phyloP scores from a whole-genome alignment of 2,329 filamentous ascomycete genomes.

The Furcasterigmium sp. region DNA sequence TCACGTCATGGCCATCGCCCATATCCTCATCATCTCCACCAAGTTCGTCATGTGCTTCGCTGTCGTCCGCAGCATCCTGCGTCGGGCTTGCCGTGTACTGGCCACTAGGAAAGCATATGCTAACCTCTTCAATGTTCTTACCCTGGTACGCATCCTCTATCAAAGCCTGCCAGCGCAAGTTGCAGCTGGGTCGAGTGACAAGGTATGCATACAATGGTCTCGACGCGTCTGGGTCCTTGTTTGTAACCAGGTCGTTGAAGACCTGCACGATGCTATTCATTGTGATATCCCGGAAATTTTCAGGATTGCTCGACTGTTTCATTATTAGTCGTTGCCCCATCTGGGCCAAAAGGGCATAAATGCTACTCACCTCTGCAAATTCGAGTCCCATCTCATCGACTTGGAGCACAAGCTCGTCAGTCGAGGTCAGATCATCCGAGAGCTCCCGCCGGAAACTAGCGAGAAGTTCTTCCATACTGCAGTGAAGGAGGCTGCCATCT shows the following conservation, averaged over 20 bases:
- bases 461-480: conserved; percentile 38
- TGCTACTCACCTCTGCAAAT: conserved; percentile 40
- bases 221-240: conserved; percentile 32
- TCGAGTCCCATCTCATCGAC: conserved; percentile 48
- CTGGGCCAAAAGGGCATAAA: background rate
- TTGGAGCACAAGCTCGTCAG: conserved; percentile 46
- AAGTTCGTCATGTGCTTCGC: conserved; percentile 13
- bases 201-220: conserved; percentile 36
- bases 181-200: conserved; percentile 31
- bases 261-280: conserved; percentile 35
- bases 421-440: conserved; percentile 33
- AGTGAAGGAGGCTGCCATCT: conserved; percentile 32
- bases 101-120: conserved; percentile 26
- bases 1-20: conserved; percentile 10
- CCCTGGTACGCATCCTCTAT: conserved; percentile 35
- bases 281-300: conserved; percentile 28
- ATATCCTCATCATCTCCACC: conserved; percentile 14
- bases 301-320: conserved; percentile 26
- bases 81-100: conserved; percentile 3
- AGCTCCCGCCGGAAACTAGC: conserved; percentile 39
- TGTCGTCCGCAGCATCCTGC: background rate
- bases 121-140: conserved; percentile 34
- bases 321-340: conserved; percentile 16
- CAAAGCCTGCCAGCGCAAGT: conserved; percentile 31
- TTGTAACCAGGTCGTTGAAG: conserved; percentile 36